Evolutionary conservation across 331 rosid species (phyloP).

Genomic region (Erythrophleum ivorense): DNA sequence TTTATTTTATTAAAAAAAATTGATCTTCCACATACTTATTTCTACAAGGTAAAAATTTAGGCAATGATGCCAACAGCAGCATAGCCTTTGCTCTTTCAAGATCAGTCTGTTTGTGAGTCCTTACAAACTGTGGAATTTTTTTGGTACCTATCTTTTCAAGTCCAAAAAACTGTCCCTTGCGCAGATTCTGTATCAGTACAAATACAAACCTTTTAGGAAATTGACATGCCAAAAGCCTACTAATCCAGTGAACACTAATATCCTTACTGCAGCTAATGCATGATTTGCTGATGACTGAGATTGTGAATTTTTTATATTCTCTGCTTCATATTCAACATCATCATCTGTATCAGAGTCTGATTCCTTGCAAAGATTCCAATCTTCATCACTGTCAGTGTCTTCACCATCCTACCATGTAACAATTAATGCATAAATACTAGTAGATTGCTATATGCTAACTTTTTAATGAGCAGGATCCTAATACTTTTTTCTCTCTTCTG

Average conservation of each 20-base stretch:
- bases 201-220: conserved; percentile 38
- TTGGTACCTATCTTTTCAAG: conserved; percentile 88
- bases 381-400: conserved; percentile 68
- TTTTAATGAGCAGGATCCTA: conserved; percentile 12
- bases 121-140: conserved; percentile 77
- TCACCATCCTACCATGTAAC: conserved; percentile 63
- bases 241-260: conserved; percentile 34
- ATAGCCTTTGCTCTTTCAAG: conserved; percentile 92
- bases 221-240: conserved; percentile 36
- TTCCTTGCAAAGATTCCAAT: conserved; percentile 68
- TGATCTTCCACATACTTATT: conserved; percentile 67
- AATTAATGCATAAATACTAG: conserved; percentile 28
- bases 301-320: conserved; percentile 48
- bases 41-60: conserved; percentile 90
- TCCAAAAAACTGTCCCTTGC: conserved; percentile 78
- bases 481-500: conserved; percentile 28
- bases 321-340: conserved; percentile 71
- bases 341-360: conserved; percentile 72
- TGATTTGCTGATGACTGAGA: conserved; percentile 56
- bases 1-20: not conserved
- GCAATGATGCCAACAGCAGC: conserved; percentile 81
- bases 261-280: conserved; percentile 79
- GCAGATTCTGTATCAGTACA: conserved; percentile 65
- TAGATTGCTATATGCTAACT: conserved; percentile 28
- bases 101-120: conserved; percentile 89